Percentiles rank a stretch among this genome's conserved stretches.
Evolutionary conservation across 2,329 filamentous ascomycete species (phyloP).

Genomic region (Aspergillus amoenus): DNA sequence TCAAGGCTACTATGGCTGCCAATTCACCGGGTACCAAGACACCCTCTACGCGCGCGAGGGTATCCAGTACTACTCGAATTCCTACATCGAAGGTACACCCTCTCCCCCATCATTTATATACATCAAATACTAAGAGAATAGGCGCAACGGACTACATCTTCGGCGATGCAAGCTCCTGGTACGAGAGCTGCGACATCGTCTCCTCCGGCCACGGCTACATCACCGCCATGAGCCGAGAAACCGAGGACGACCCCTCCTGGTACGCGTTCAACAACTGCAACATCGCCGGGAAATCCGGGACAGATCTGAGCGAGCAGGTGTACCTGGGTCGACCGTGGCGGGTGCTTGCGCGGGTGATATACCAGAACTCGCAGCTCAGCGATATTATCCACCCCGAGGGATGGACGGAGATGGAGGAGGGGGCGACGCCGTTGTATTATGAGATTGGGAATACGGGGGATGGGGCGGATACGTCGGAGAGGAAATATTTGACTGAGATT

Average conservation of each 20-base stretch:
- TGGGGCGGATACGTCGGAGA: slow-evolving; percentile 21
- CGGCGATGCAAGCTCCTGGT: slow-evolving; percentile 31
- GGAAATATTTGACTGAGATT: slow-evolving; percentile 24
- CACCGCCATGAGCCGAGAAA: slow-evolving; percentile 31
- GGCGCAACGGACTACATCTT: slow-evolving; percentile 39
- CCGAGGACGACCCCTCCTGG: slow-evolving; percentile 25
- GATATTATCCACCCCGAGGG: slow-evolving; percentile 31
- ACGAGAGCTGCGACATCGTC: slow-evolving; percentile 32
- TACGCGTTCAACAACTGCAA: slow-evolving; percentile 33
- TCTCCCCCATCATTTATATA: too few species aligned
- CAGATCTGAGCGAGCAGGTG: slow-evolving; percentile 22
- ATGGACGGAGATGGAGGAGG: slow-evolving; percentile 33
- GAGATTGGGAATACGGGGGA: slow-evolving; percentile 30
- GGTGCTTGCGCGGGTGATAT: slow-evolving; percentile 34
- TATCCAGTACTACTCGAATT: slow-evolving; percentile 35
- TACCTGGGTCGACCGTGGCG: slow-evolving; percentile 38
- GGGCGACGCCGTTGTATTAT: slow-evolving; percentile 32
- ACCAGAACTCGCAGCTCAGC: slow-evolving; percentile 29
- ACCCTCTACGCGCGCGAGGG: slow-evolving; percentile 36
- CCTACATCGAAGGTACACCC: slow-evolving; percentile 28
- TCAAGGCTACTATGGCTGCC: slow-evolving; percentile 36
- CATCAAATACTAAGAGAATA: slow-evolving; percentile 3
- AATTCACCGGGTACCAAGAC: slow-evolving; percentile 37
- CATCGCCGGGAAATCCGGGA: slow-evolving; percentile 20
- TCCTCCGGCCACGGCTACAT: slow-evolving; percentile 33